These are phyloP conservation scores for Trichoderma brevicompactum DNA, from an alignment of 2,329 filamentous ascomycete species.

Conservation along the genomic window DNA sequence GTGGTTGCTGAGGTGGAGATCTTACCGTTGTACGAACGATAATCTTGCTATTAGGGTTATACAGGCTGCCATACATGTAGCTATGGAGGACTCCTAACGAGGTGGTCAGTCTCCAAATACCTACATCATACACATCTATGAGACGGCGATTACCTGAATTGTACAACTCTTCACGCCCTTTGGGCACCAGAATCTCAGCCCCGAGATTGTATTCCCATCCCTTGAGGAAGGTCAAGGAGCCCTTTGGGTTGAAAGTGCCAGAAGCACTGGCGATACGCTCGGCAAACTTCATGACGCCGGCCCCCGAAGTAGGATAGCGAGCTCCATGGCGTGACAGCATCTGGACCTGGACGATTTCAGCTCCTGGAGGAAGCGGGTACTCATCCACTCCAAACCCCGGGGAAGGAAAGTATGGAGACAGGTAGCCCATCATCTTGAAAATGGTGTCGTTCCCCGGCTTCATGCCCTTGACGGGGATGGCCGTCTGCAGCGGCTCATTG, in stretches of 20 bases:
- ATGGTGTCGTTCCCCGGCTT: constrained; percentile 64
- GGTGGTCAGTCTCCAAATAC: not conserved
- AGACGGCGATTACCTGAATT: constrained; percentile 54
- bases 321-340: constrained; percentile 76
- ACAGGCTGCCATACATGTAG: constrained; percentile 73
- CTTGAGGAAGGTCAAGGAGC: constrained; percentile 67
- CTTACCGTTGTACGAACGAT: constrained; percentile 69
- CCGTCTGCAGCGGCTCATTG: constrained; percentile 72
- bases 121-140: not conserved
- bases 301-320: constrained; percentile 69
- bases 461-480: constrained; percentile 66
- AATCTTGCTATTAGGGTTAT: constrained; percentile 73
- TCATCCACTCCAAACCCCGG: constrained; percentile 77
- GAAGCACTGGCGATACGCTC: constrained; percentile 60
- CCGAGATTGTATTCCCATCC: constrained; percentile 72
- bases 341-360: constrained; percentile 70
- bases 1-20: not conserved
- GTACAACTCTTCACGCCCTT: constrained; percentile 74
- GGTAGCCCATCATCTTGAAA: constrained; percentile 68
- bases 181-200: constrained; percentile 71
- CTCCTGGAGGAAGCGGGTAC: constrained; percentile 67
- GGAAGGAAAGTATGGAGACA: constrained; percentile 72
- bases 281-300: constrained; percentile 60
- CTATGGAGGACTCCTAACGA: constrained; percentile 66
- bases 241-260: constrained; percentile 60